Evolutionary conservation across 495 filamentous ascomycete genomes (phyloP), one percentile per base, ranked within the genome.

Genomic region (Astrothelium macrocarpum): DNA sequence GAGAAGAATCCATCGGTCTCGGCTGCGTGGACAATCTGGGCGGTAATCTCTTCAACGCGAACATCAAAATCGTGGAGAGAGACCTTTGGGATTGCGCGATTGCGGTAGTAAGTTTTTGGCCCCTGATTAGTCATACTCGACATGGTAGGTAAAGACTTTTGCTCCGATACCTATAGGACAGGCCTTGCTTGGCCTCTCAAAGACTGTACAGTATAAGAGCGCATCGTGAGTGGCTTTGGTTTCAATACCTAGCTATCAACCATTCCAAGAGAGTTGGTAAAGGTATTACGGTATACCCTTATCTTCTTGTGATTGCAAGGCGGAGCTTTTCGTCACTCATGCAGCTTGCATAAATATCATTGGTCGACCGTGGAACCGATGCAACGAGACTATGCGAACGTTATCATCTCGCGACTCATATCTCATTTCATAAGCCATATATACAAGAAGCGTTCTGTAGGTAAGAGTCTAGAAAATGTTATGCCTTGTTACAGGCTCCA

Each of bases 1-100:
- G 76, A 78, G 75, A 88, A 87, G 77, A 87, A 87, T 10, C 85
- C 85, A 64, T 79, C 78, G n/a, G 78, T 82, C 61, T 86, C 80
- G 16, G 84, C 82, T 1, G 84, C 85, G 36, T 74, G 31, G 53
- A 84, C 68, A n/a, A 87, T 74, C 53, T 84, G 70, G 1, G 64
- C 32, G 2, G 81, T 82, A 59, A 87, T 86, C 58, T 78, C 71
- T 49, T 80, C 78, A 67, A 82, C 79, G 20, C 84, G 78, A 23
- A 66, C 53, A 28, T 78, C 71, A 71, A 85, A 86, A 70, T 84
- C 74, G 42, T 70, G 73, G 14, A 87, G 74, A 1, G 82, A 85
- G 73, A 88, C 85, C 39, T 76, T 77, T 20, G 82, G 83, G 65
- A 87, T 83, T 1, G 67, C 69, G 11, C 82, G 61, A 14, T 63